phyloP scores from a whole-genome alignment of 306 rosid genomes.

The Astragalus membranaceus region DNA sequence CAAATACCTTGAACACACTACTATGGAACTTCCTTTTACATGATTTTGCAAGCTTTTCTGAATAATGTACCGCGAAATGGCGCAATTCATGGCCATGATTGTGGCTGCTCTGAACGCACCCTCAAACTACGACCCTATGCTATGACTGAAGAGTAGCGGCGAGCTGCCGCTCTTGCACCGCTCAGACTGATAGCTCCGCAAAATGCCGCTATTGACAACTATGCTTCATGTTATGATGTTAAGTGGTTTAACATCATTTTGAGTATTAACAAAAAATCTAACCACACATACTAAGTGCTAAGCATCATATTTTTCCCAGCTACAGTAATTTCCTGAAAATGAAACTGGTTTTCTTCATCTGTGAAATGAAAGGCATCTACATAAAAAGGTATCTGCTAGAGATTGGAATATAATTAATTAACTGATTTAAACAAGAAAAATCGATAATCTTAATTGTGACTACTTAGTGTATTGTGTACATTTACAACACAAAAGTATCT shows the following conservation, averaged over 20 bases:
- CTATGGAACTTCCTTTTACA: conserved; percentile 1
- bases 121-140: too few species aligned
- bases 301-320: not conserved
- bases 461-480: not conserved
- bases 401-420: not conserved
- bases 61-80: not conserved
- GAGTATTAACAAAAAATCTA: not conserved
- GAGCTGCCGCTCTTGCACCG: too few species aligned
- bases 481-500: not conserved
- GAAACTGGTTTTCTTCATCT: not conserved
- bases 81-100: too few species aligned
- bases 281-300: not conserved
- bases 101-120: too few species aligned
- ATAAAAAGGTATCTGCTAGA: not conserved
- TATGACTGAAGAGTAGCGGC: too few species aligned
- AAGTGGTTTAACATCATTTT: not conserved
- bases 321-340: not conserved
- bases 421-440: not conserved
- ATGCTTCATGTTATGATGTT: not conserved
- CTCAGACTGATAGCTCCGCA: too few species aligned
- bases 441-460: not conserved
- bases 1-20: not conserved
- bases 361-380: not conserved
- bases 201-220: too few species aligned
- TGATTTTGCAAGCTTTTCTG: not conserved